Percentiles rank a stretch among this genome's conserved stretches.
These are phyloP conservation scores for Balakata baccata DNA, from an alignment of 345 rosid genomes.

Conservation along the genomic window DNA sequence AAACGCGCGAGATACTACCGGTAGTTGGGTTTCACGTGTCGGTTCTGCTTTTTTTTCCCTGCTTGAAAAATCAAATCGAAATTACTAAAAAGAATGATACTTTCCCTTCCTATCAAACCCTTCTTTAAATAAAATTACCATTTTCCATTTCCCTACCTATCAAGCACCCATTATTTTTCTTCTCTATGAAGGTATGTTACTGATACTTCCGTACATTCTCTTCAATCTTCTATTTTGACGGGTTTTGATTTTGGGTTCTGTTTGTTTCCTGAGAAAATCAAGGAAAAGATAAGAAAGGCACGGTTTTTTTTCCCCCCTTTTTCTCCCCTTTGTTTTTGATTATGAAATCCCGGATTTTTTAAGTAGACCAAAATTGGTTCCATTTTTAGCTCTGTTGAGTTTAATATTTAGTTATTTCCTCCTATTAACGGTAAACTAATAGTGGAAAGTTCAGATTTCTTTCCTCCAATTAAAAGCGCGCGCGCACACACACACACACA, in stretches of 20 bases:
- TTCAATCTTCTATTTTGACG: neutral
- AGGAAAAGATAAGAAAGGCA: neutral
- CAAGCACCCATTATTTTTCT: neutral
- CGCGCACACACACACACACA: no score
- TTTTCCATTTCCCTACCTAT: neutral
- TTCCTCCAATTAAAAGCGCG: neutral
- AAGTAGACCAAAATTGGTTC: no score
- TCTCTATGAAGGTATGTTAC: constrained; percentile 12
- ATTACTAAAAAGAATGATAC: neutral
- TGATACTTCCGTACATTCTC: neutral
- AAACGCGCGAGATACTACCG: constrained; percentile 9
- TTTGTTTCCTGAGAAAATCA: constrained; percentile 10
- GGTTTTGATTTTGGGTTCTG: neutral
- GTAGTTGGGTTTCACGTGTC: constrained; percentile 14
- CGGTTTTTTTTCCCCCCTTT: neutral
- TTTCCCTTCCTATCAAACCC: constrained; percentile 8
- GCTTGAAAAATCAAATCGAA: neutral
- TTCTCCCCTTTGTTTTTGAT: neutral
- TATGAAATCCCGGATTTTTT: neutral
- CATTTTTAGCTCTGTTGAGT: neutral
- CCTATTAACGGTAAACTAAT: neutral
- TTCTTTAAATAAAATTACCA: neutral
- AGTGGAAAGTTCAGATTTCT: neutral
- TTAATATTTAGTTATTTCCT: neutral
- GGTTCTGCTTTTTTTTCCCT: neutral